These are phyloP conservation scores for Fusarium sarcochroum DNA, from an alignment of 2,329 filamentous ascomycete species.

Conservation along the genomic window DNA sequence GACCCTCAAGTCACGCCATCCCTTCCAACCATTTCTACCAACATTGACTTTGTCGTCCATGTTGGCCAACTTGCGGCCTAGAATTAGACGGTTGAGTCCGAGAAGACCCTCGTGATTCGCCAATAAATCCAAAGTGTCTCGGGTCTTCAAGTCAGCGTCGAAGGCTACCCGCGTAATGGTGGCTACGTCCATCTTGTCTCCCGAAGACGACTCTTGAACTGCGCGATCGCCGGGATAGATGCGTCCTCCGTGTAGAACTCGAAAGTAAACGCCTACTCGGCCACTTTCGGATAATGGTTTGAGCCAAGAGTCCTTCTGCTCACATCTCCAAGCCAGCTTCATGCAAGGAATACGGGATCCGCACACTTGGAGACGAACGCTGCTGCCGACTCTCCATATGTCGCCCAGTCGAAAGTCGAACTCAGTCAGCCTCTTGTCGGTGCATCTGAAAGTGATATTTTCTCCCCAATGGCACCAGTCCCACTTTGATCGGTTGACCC, in stretches of 20 bases:
- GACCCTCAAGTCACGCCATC: conserved; percentile 8
- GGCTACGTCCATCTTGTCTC: conserved; percentile 7
- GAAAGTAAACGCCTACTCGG: conserved; percentile 1
- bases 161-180: conserved; percentile 7
- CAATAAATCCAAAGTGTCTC: conserved; percentile 7
- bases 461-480: conserved; percentile 29
- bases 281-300: conserved; percentile 12
- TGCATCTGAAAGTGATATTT: conserved; percentile 19
- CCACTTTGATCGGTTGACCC: conserved; percentile 8
- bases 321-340: conserved; percentile 24
- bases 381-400: conserved; percentile 11
- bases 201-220: conserved; percentile 3
- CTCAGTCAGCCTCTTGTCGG: background rate
- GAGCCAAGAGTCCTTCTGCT: conserved; percentile 19
- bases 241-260: background rate
- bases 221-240: conserved; percentile 12
- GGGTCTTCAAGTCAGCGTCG: conserved; percentile 4
- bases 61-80: background rate
- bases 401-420: conserved; percentile 14
- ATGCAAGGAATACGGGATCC: conserved; percentile 20
- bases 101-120: conserved; percentile 7
- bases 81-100: background rate
- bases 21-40: conserved; percentile 1
- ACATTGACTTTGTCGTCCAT: conserved; percentile 4
- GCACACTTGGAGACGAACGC: conserved; percentile 18